phyloP scores from a whole-genome alignment of 2,329 filamentous ascomycete genomes.

The Huntiella moniliformis region DNA sequence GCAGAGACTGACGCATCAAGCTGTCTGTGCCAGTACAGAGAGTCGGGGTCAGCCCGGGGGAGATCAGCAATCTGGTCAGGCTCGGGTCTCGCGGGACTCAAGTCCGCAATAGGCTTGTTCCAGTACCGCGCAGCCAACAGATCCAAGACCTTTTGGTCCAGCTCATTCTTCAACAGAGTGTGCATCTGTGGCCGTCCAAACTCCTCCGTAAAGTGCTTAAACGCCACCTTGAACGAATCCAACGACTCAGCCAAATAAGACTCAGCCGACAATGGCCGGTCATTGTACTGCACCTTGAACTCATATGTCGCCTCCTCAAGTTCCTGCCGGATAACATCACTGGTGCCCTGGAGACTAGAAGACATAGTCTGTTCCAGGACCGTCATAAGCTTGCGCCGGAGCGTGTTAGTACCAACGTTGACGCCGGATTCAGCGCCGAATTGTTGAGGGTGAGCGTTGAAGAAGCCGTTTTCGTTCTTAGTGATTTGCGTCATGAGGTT shows the following conservation, averaged over 20 bases:
- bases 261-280: conserved; percentile 81
- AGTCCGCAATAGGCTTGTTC: conserved; percentile 84
- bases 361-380: conserved; percentile 97
- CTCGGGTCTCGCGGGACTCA: conserved; percentile 47
- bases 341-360: conserved; percentile 69
- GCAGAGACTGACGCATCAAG: conserved; percentile 81
- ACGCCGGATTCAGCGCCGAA: conserved; percentile 59
- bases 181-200: conserved; percentile 84
- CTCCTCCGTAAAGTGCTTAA: conserved; percentile 77
- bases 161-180: conserved; percentile 71
- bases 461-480: conserved; percentile 77
- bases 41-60: conserved; percentile 68
- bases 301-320: conserved; percentile 94
- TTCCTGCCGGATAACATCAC: conserved; percentile 83
- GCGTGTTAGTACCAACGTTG: conserved; percentile 62
- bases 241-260: conserved; percentile 91
- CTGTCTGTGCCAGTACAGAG: conserved; percentile 82
- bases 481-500: conserved; percentile 67
- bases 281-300: conserved; percentile 99
- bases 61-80: conserved; percentile 57
- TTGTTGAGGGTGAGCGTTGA: conserved; percentile 62
- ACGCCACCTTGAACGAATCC: conserved; percentile 93
- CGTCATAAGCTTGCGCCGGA: conserved; percentile 92
- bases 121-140: conserved; percentile 85
- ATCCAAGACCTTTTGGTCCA: conserved; percentile 89